A percentile compares a stretch with the other conserved stretches of the same genome.
phyloP scores from a whole-genome alignment of 805 yeast species.

The Candida arabinofermentans region DNA sequence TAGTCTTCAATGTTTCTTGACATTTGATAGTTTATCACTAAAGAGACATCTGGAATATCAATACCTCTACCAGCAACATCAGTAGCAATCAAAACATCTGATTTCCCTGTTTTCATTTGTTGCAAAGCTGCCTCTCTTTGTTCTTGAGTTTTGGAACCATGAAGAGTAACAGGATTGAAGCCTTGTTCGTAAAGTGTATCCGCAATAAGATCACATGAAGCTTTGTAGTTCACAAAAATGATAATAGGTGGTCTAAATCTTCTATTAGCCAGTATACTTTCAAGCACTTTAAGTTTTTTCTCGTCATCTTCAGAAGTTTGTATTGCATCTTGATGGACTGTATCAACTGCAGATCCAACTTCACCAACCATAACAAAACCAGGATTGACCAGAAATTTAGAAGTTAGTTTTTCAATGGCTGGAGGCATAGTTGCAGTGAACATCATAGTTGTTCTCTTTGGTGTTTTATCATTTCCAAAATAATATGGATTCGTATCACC shows the following conservation, averaged over 20 bases:
- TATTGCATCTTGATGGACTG: conserved; percentile 68
- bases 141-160: conserved; percentile 84
- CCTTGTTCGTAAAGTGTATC: conserved; percentile 44
- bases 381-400: conserved; percentile 58
- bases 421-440: conserved; percentile 92
- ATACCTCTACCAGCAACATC: conserved; percentile 96
- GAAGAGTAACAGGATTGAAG: conserved; percentile 58
- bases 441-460: conserved; percentile 72
- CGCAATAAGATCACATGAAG: conserved; percentile 64
- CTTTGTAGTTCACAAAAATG: conserved; percentile 75
- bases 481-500: conserved; percentile 38
- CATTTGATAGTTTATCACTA: conserved; percentile 88
- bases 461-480: conserved; percentile 16
- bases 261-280: conserved; percentile 30
- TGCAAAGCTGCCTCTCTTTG: conserved; percentile 76
- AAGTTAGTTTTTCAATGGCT: conserved; percentile 61
- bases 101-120: conserved; percentile 50
- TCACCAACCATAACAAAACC: conserved; percentile 65
- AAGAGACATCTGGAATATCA: conserved; percentile 80
- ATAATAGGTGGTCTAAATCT: conserved; percentile 57
- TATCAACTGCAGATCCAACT: conserved; percentile 59
- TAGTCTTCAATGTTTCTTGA: conserved; percentile 73
- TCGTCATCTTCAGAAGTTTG: conserved; percentile 41
- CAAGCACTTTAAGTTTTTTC: conserved; percentile 41
- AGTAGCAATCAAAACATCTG: conserved; percentile 76